Conservation (phyloP, 208 protist species). For the Spongospora subterranea region DNA sequence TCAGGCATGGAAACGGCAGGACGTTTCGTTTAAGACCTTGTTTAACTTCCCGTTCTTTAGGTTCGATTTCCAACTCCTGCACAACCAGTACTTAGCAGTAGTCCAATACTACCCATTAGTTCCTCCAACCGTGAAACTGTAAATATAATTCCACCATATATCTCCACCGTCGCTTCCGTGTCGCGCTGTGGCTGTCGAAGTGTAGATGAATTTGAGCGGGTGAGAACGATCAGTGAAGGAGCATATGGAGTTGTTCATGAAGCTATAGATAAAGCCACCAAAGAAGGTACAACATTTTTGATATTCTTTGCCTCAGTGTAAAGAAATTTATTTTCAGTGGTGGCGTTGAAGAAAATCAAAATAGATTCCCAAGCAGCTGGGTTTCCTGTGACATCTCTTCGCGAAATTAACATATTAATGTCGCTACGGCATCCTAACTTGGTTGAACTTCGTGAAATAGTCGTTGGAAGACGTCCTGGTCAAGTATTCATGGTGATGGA, state of each 20-base stretch:
- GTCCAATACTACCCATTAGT: neutral
- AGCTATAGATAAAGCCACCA: conserved; percentile 63
- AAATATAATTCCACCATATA: neutral
- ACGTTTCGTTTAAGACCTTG: neutral
- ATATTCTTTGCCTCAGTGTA: neutral
- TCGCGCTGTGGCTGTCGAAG: conserved; percentile 52
- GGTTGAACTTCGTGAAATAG: conserved; percentile 63
- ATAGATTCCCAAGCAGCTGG: conserved; percentile 67
- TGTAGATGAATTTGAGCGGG: conserved; percentile 66
- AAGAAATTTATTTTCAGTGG: neutral
- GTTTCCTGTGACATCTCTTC: conserved; percentile 71
- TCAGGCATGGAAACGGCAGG: neutral
- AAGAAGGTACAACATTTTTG: neutral
- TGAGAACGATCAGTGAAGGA: conserved; percentile 74
- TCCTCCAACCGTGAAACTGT: neutral
- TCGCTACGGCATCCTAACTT: conserved; percentile 67
- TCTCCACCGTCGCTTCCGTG: conserved; percentile 16
- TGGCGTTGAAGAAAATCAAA: conserved; percentile 66
- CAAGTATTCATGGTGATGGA: conserved; percentile 70
- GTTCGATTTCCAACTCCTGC: conserved; percentile 23
- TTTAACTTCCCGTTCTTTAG: neutral
- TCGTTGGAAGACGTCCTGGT: conserved; percentile 64
- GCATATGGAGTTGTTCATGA: conserved; percentile 74
- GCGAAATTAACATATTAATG: conserved; percentile 75
- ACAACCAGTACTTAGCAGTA: neutral